Evolutionary conservation across 495 filamentous ascomycete species (phyloP).

Genomic region (Tetracladium setigerum): DNA sequence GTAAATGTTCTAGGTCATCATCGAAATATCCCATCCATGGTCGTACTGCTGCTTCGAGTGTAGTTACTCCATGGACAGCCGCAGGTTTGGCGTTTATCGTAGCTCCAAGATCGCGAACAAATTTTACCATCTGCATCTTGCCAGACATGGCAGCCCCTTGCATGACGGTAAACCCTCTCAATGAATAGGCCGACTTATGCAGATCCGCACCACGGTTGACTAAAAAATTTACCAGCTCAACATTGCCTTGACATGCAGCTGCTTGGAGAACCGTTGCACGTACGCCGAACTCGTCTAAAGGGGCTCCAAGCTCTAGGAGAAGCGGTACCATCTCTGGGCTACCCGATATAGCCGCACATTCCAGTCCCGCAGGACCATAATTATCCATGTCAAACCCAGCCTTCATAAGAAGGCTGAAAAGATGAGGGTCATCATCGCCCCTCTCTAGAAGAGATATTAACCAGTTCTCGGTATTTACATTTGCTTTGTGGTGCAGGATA

Average conservation of each 20-base stretch:
- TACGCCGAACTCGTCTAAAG: conserved; percentile 5
- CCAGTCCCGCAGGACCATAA: neutral
- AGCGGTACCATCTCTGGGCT: neutral
- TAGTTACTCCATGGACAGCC: conserved; percentile 2
- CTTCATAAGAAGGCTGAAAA: conserved; percentile 2
- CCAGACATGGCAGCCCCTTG: conserved; percentile 6
- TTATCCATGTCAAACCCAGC: conserved; percentile 6
- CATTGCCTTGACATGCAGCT: too few species aligned
- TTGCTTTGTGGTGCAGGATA: conserved; percentile 3
- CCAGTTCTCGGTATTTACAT: conserved; percentile 3
- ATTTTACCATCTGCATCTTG: neutral
- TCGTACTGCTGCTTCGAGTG: conserved; percentile 4
- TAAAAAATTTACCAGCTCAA: too few species aligned
- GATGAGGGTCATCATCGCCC: conserved; percentile 1
- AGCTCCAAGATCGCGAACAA: conserved; percentile 3
- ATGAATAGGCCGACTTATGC: too few species aligned
- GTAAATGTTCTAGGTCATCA: neutral
- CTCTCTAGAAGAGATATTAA: neutral
- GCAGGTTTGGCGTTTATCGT: conserved; percentile 1
- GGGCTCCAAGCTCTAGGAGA: conserved; percentile 8
- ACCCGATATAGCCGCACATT: neutral
- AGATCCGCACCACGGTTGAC: too few species aligned
- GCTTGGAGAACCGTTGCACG: too few species aligned
- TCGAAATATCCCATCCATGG: neutral
- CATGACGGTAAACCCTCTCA: conserved; percentile 2